Percentiles rank a stretch among this genome's conserved stretches.
Evolutionary conservation across 2,329 filamentous ascomycete genomes (phyloP).

Genomic region (Sclerotinia borealis): DNA sequence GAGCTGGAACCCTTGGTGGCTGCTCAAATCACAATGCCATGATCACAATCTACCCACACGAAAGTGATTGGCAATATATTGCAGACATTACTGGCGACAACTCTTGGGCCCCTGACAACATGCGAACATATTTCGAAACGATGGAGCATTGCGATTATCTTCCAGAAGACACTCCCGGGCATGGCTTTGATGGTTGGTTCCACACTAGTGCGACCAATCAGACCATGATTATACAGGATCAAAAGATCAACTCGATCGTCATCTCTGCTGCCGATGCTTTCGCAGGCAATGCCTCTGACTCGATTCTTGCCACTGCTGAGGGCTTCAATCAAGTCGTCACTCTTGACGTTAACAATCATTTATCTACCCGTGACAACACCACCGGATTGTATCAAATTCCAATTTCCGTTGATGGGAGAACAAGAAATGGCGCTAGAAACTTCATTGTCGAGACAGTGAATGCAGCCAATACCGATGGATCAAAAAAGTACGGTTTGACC

Average conservation of each 20-base stretch:
- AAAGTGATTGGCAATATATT: constrained; percentile 26
- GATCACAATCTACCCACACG: constrained; percentile 19
- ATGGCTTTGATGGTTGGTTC: constrained; percentile 31
- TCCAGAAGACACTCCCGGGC: constrained; percentile 29
- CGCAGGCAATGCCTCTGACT: background rate
- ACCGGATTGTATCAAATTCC: constrained; percentile 27
- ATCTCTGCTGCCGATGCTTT: background rate
- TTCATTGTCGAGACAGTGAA: constrained; percentile 24
- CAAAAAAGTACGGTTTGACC: constrained; percentile 12
- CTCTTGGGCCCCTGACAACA: constrained; percentile 33
- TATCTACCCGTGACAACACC: constrained; percentile 20
- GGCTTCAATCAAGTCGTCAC: constrained; percentile 14
- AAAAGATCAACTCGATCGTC: constrained; percentile 10
- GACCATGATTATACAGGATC: constrained; percentile 18
- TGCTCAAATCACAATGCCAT: constrained; percentile 26
- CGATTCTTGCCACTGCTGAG: background rate
- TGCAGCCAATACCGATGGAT: constrained; percentile 17
- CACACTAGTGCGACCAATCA: constrained; percentile 16
- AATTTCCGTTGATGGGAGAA: constrained; percentile 18
- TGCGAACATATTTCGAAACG: constrained; percentile 38
- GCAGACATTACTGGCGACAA: constrained; percentile 22
- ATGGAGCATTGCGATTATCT: constrained; percentile 41
- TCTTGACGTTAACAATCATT: constrained; percentile 24
- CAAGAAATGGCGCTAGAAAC: constrained; percentile 22
- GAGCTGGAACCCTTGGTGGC: constrained; percentile 31